phyloP scores from a whole-genome alignment of 345 rosid species.

The Populus nigra region DNA sequence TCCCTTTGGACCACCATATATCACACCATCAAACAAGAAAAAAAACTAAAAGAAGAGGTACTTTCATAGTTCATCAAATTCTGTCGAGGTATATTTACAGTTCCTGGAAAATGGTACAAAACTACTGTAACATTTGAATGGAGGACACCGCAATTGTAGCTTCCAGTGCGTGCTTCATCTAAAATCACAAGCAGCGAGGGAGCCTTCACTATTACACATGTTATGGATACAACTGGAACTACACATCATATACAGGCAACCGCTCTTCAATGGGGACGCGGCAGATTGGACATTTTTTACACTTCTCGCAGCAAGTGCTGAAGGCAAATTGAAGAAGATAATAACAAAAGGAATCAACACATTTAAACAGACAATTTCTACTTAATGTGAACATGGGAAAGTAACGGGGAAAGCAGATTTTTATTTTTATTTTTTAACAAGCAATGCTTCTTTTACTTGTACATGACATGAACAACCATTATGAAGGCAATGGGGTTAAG shows the following conservation, averaged over 20 bases:
- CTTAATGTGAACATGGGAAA: too few relatives aligned
- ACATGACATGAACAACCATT: background rate
- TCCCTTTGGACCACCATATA: background rate
- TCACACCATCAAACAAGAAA: background rate
- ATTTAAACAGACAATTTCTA: background rate
- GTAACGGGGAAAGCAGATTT: too few relatives aligned
- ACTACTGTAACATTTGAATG: background rate
- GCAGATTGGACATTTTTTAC: conserved; percentile 84
- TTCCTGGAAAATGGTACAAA: background rate
- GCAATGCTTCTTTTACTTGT: background rate
- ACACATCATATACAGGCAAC: conserved; percentile 63
- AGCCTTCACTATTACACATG: background rate
- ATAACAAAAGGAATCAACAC: background rate
- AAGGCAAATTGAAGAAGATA: conserved; percentile 4
- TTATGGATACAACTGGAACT: conserved; percentile 21
- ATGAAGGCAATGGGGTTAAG: background rate
- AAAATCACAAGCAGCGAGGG: conserved; percentile 42
- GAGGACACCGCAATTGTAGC: conserved; percentile 12
- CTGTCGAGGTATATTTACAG: conserved; percentile 1
- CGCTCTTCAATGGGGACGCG: conserved; percentile 70
- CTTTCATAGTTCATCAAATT: background rate
- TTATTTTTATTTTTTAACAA: background rate
- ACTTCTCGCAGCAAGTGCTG: conserved; percentile 87
- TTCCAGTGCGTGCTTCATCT: conserved; percentile 40
- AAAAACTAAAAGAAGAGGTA: background rate